Evolutionary conservation across 257 asterid species (phyloP).

Genomic region (Petunia secreta): DNA sequence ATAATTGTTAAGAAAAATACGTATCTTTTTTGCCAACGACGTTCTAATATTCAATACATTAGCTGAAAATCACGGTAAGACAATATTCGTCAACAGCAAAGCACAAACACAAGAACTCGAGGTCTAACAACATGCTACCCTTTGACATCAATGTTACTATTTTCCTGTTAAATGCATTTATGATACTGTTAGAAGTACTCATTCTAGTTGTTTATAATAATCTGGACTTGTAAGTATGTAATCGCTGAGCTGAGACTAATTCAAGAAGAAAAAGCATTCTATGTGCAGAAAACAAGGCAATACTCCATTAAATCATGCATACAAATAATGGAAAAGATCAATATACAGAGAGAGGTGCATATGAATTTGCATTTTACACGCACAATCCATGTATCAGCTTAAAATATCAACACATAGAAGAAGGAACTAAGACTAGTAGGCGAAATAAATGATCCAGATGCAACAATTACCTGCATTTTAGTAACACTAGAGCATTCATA

Average conservation of each 20-base stretch:
- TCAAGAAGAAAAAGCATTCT: neutral
- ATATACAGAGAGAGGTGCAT: neutral
- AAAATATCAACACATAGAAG: neutral
- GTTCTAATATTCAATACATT: neutral
- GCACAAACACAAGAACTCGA: neutral
- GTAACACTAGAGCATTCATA: conserved; percentile 90
- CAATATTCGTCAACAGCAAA: neutral
- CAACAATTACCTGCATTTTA: conserved; percentile 63
- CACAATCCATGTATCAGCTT: neutral
- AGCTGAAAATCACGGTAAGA: neutral
- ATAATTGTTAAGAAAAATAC: neutral
- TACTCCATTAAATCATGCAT: neutral
- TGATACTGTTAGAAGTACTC: neutral
- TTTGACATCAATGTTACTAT: neutral
- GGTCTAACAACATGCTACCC: neutral
- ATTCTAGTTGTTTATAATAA: neutral
- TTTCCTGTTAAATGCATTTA: neutral
- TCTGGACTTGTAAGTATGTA: neutral
- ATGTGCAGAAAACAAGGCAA: conserved; percentile 3
- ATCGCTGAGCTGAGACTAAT: neutral
- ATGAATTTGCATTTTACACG: neutral
- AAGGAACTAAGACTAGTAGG: neutral
- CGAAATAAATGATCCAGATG: neutral
- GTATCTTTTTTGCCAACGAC: neutral
- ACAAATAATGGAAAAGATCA: neutral